These are phyloP conservation scores for Cyclotella choctawhatcheeana DNA, from an alignment of 108 stramenopile species.

Conservation along the genomic window DNA sequence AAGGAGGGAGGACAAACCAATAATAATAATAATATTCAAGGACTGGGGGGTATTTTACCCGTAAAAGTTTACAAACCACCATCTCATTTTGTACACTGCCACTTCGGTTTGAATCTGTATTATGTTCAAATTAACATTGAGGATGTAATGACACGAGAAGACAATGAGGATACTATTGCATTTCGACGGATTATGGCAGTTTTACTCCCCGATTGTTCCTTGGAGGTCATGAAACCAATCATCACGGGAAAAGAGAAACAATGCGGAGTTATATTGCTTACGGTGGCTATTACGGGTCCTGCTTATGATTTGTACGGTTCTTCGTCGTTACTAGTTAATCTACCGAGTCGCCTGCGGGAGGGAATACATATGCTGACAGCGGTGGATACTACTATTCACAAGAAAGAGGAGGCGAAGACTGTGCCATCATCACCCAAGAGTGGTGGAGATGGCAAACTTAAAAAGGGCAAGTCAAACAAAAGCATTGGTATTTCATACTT, in stretches of 20 bases:
- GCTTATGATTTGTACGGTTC: slow-evolving; percentile 45
- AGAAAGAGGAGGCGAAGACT: no score
- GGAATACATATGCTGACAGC: slow-evolving; percentile 15
- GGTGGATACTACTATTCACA: slow-evolving; percentile 28
- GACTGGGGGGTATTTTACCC: background rate
- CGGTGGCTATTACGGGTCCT: slow-evolving; percentile 39
- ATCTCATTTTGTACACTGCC: slow-evolving; percentile 2
- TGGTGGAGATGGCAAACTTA: background rate
- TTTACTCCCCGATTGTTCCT: slow-evolving; percentile 6
- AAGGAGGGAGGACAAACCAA: no score
- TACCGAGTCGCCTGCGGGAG: slow-evolving; percentile 30
- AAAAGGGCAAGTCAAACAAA: slow-evolving; percentile 10
- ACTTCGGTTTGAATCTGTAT: slow-evolving; percentile 35
- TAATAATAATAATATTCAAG: no score
- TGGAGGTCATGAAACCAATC: background rate
- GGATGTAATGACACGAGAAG: slow-evolving; percentile 18
- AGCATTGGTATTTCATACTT: background rate
- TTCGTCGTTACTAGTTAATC: slow-evolving; percentile 26
- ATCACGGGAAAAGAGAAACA: slow-evolving; percentile 3
- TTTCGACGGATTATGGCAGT: background rate
- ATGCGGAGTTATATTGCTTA: slow-evolving; percentile 27
- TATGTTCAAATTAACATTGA: slow-evolving; percentile 36
- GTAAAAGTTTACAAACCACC: slow-evolving; percentile 30
- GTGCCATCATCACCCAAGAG: background rate
- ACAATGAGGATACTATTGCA: background rate